Evolutionary conservation across 2,329 filamentous ascomycete genomes (phyloP).

Genomic region (Pseudogymnoascus pannorum): DNA sequence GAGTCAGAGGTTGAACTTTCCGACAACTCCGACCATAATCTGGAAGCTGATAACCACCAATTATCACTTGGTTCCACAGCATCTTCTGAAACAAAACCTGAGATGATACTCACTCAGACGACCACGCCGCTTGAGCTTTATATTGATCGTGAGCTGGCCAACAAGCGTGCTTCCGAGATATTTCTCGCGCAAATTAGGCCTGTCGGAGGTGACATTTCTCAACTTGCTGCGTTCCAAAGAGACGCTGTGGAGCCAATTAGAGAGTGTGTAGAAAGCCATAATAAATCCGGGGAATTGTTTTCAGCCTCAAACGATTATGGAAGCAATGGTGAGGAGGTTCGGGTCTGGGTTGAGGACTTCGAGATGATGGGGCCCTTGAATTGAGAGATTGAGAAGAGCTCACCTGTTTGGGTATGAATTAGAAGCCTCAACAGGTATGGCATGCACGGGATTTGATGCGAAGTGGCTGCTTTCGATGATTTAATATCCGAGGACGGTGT

Average conservation of each 20-base stretch:
- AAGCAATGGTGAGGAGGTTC: neutral
- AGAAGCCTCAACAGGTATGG: neutral
- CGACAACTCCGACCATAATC: neutral
- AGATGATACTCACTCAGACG: neutral
- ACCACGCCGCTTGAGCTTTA: neutral
- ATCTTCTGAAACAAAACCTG: neutral
- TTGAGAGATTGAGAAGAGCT: neutral
- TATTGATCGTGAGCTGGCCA: neutral
- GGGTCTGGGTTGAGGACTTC: neutral
- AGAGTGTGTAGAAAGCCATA: neutral
- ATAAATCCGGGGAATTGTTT: neutral
- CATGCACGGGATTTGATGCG: neutral
- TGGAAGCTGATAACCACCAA: neutral
- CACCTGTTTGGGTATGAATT: neutral
- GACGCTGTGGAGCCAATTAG: neutral
- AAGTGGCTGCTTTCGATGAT: neutral
- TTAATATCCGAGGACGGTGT: neutral
- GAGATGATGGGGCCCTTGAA: neutral
- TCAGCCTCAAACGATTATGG: neutral
- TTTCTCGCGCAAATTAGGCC: neutral
- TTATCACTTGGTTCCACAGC: neutral
- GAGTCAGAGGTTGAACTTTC: neutral
- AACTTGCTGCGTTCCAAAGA: neutral
- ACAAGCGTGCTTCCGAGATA: neutral
- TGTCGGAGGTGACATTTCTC: neutral